Conservation (phyloP, 2,329 filamentous ascomycete species). For the Fusarium phyllophilum region DNA sequence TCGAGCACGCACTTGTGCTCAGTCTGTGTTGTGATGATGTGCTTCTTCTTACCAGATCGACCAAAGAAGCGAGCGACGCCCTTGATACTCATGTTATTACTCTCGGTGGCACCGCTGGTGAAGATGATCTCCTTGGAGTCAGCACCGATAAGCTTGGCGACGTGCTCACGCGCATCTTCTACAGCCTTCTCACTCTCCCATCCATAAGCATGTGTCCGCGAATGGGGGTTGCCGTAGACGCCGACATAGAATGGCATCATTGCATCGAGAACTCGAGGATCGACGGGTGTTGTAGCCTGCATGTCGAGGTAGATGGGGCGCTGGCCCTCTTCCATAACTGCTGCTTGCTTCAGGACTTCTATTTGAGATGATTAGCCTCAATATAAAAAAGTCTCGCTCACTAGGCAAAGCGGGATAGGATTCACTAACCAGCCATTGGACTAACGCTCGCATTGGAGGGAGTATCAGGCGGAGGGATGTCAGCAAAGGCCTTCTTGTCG, state of each 20-base stretch:
- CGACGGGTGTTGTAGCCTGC: constrained; percentile 95
- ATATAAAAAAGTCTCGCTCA: neutral
- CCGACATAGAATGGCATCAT: constrained; percentile 97
- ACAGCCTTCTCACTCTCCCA: constrained; percentile 98
- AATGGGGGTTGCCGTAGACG: constrained; percentile 96
- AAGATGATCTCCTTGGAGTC: constrained; percentile 99
- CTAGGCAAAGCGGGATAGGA: neutral
- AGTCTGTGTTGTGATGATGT: constrained; percentile 96
- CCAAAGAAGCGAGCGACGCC: constrained; percentile 97
- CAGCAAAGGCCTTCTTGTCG: constrained; percentile 84
- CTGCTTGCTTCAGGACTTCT: constrained; percentile 90
- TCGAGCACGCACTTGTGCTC: constrained; percentile 99
- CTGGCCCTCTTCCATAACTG: constrained; percentile 90
- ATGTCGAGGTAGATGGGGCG: constrained; percentile 98
- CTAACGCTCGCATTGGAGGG: constrained; percentile 72
- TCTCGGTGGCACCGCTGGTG: constrained; percentile 97
- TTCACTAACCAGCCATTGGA: constrained; percentile 69
- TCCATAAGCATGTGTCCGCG: constrained; percentile 95
- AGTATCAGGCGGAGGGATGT: constrained; percentile 53
- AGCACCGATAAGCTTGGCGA: constrained; percentile 89
- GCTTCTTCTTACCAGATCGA: constrained; percentile 93
- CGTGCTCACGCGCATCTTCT: constrained; percentile 83
- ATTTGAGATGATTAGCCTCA: constrained; percentile 25
- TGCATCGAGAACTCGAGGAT: constrained; percentile 92
- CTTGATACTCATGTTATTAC: constrained; percentile 99